These are phyloP conservation scores for Serendipita indica DNA, from an alignment of 768 basidiomycete genomes.

Conservation along the genomic window DNA sequence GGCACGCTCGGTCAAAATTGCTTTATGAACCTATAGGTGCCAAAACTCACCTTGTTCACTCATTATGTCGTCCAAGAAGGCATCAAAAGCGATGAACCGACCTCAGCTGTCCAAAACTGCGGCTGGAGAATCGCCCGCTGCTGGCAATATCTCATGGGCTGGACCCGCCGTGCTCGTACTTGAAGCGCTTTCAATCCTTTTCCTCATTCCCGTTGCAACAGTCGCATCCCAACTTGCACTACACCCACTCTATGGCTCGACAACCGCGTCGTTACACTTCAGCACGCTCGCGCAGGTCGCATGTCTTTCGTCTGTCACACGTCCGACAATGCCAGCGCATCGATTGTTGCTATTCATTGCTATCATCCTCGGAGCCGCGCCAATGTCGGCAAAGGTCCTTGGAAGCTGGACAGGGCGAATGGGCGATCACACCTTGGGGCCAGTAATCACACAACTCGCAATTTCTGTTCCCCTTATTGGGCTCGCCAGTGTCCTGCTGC, in stretches of 20 bases:
- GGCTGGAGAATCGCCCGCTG: no score
- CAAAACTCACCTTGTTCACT: no score
- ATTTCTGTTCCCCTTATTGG: background rate
- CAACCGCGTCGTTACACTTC: slow-evolving; percentile 39
- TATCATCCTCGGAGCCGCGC: slow-evolving; percentile 30
- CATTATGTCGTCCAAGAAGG: no score
- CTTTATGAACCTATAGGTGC: no score
- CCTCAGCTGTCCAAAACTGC: no score
- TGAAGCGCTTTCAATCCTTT: no score
- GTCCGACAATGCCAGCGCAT: slow-evolving; percentile 23
- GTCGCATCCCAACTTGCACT: slow-evolving; percentile 49
- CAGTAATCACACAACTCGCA: background rate
- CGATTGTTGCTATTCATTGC: slow-evolving; percentile 28
- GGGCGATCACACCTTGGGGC: slow-evolving; percentile 19
- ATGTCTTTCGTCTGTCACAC: slow-evolving; percentile 26
- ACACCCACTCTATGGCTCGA: slow-evolving; percentile 53
- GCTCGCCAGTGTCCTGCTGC: background rate
- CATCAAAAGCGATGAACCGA: no score
- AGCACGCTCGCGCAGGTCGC: slow-evolving; percentile 25
- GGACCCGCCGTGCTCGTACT: no score
- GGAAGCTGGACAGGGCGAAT: slow-evolving; percentile 54
- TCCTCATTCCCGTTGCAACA: slow-evolving; percentile 38
- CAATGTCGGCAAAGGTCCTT: slow-evolving; percentile 31
- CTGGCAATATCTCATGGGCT: no score
- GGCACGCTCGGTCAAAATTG: no score